Evolutionary conservation across 1,139 yeast genomes (phyloP).

Genomic region (Zygoascus meyerae): DNA sequence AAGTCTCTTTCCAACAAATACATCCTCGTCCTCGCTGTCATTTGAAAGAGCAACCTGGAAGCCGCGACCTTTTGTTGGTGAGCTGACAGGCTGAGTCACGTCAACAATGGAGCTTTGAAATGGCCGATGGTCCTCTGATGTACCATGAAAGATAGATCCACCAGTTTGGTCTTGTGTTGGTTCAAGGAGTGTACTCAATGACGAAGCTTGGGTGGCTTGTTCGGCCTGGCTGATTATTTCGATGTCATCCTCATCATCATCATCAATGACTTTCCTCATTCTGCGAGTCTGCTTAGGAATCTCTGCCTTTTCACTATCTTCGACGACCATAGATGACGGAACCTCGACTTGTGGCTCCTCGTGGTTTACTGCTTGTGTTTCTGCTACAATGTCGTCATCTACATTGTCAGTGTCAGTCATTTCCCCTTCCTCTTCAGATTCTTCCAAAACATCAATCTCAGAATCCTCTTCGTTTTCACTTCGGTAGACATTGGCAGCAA

Average conservation of each 20-base stretch:
- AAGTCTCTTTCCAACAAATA: too few species aligned
- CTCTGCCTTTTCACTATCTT: background rate
- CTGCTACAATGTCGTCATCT: conserved; percentile 25
- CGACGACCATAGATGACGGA: conserved; percentile 4
- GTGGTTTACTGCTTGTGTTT: conserved; percentile 3
- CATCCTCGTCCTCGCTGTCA: too few species aligned
- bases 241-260: conserved; percentile 25
- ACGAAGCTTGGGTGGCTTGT: too few species aligned
- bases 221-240: conserved; percentile 1
- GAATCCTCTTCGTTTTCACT: conserved; percentile 27
- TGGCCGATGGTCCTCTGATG: too few species aligned
- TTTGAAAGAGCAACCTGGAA: too few species aligned
- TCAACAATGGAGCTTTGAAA: too few species aligned
- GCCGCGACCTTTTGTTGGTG: too few species aligned
- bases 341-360: conserved; percentile 6
- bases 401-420: conserved; percentile 4
- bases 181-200: background rate
- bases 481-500: conserved; percentile 24
- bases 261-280: conserved; percentile 17
- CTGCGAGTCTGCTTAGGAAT: background rate
- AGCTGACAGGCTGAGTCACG: too few species aligned
- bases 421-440: conserved; percentile 25
- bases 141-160: too few species aligned
- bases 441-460: conserved; percentile 24
- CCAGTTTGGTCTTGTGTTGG: conserved; percentile 5